Base-by-base conservation (phyloP, 2,329 filamentous ascomycete genomes). In the Incumbomyces delicatus region DNA sequence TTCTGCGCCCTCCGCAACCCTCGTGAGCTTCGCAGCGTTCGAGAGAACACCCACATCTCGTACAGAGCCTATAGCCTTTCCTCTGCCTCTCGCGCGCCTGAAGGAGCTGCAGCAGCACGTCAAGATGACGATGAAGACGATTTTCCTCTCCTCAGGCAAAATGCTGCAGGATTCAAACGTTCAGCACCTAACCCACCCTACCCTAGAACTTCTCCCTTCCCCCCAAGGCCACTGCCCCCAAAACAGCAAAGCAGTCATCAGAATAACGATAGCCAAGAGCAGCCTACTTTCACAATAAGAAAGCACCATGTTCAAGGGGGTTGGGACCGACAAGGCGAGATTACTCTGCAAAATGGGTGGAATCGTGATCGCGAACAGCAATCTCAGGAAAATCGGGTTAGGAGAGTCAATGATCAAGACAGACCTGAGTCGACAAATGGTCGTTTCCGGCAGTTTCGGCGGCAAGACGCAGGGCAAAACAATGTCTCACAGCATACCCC, bases 41-140 rank as follows among this genome's bases (percentile, higher is more conserved):
- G 55, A 35, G 43, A 50, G 29, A 41, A 57, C 43, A 46, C 45
- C 35, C 50, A 51, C 39, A 33, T 53, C 31, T 55, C 59, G 45
- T 58, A 60, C 48, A 63, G 66, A 45, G 52, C 55, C 6, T 67
- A 69, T 50, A 62, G 57, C 37, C 60, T 62, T 10, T 64, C 61
- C 34, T 44, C 50, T 32, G 46, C 57, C 20, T 46, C 49, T 22
- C 50, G 52, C 29, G 58, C 61, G 36, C 59, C 63, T 1, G 62
- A 60, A 14, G 57, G 61, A 36, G 54, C 59, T 16, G 35, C 44
- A 12, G 44, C 36, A 10, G 35, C 27, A n/a, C 17, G 27, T 32
- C 13, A 41, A 16, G 27, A 41, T 27, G 44, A 46, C 14, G 33
- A 40, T 40, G 44, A 46, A 8, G 36, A 35, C 27, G 30, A 40